Evolutionary conservation across 208 protist genomes (phyloP).

Genomic region (Wallacemonas rigidus): DNA sequence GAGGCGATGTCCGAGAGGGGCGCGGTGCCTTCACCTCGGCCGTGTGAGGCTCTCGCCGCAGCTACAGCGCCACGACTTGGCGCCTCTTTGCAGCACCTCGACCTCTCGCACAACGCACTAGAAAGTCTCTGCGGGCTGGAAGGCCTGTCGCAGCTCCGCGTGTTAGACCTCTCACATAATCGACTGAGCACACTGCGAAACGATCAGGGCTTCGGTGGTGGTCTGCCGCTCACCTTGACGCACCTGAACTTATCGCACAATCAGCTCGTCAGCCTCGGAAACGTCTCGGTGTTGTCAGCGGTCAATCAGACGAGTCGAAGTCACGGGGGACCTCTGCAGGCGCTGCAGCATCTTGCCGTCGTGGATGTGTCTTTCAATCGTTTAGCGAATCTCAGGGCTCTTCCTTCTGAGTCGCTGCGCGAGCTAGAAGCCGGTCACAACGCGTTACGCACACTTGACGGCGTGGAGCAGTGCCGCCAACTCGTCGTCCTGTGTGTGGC

Average conservation of each 20-base stretch:
- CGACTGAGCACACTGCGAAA: slow-evolving; percentile 44
- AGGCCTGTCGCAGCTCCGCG: slow-evolving; percentile 56
- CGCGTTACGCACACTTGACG: slow-evolving; percentile 40
- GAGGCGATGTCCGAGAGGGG: not conserved
- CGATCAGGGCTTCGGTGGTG: slow-evolving; percentile 19
- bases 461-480: slow-evolving; percentile 54
- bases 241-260: slow-evolving; percentile 81
- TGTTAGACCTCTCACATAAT: slow-evolving; percentile 77
- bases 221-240: slow-evolving; percentile 50
- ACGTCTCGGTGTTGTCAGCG: slow-evolving; percentile 10
- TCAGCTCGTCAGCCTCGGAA: slow-evolving; percentile 45
- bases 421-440: slow-evolving; percentile 69
- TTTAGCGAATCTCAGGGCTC: slow-evolving; percentile 52
- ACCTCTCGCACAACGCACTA: slow-evolving; percentile 79
- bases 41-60: not conserved
- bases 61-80: not conserved
- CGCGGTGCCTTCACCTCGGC: too few species aligned
- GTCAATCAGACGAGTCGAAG: slow-evolving; percentile 20
- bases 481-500: slow-evolving; percentile 54
- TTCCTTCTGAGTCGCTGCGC: slow-evolving; percentile 52
- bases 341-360: slow-evolving; percentile 48
- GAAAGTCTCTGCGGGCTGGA: slow-evolving; percentile 51
- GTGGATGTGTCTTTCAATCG: slow-evolving; percentile 76
- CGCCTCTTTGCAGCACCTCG: slow-evolving; percentile 21
- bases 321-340: slow-evolving; percentile 42